These are phyloP conservation scores for Chimonanthus salicifolius DNA, from an alignment of 164 flowering plant genomes.

Conservation along the genomic window DNA sequence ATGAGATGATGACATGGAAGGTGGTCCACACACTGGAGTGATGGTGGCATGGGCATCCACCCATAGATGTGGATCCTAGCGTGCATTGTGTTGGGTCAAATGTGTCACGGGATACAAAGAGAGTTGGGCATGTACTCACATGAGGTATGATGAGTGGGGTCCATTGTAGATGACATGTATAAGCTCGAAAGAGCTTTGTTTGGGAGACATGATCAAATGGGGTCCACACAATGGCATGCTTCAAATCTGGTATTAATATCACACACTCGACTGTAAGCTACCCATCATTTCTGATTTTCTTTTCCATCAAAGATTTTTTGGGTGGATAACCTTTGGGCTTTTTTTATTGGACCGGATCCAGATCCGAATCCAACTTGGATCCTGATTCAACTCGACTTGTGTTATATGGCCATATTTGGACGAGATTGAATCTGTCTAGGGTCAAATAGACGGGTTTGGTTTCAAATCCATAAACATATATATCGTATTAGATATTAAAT, in stretches of 20 bases:
- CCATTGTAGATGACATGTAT: background rate
- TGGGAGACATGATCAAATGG: background rate
- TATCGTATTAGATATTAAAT: too few relatives aligned
- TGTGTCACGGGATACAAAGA: background rate
- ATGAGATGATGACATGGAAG: background rate
- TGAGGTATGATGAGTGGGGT: background rate
- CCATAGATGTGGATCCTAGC: background rate
- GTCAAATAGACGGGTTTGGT: too few relatives aligned
- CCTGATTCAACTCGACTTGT: background rate
- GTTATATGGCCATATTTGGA: too few relatives aligned
- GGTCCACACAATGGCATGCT: background rate
- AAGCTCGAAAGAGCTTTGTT: background rate
- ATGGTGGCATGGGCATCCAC: background rate
- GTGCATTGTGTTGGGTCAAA: background rate
- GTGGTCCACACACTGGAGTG: background rate
- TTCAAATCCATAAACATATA: too few relatives aligned
- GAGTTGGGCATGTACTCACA: background rate
- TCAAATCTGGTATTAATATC: background rate
- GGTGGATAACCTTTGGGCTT: background rate
- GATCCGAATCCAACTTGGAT: too few relatives aligned
- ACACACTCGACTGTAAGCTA: too few relatives aligned
- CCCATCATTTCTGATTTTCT: too few relatives aligned
- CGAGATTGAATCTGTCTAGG: too few relatives aligned
- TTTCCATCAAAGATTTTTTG: too few relatives aligned
- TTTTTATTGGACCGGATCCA: too few relatives aligned